Evolutionary conservation across 2,329 filamentous ascomycete species (phyloP).

Genomic region (Diaporthe sp.): DNA sequence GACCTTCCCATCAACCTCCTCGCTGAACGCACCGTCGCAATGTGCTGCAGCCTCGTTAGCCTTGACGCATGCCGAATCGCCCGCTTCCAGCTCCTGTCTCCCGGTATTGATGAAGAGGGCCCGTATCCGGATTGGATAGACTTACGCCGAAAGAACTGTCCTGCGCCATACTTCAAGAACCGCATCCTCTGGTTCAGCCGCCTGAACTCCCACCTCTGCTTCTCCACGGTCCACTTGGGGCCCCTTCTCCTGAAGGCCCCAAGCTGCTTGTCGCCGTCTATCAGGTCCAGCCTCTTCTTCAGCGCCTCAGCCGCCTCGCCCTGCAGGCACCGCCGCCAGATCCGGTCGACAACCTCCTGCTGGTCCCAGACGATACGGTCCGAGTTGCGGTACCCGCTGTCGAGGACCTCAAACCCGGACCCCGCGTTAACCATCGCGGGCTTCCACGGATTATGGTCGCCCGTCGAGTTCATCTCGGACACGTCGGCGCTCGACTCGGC

Average conservation of each 20-base stretch:
- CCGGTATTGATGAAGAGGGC: not conserved
- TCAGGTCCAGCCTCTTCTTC: conserved; percentile 54
- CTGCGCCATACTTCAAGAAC: conserved; percentile 79
- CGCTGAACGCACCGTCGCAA: conserved; percentile 75
- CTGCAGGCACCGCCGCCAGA: conserved; percentile 72
- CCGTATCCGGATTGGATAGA: conserved; percentile 43
- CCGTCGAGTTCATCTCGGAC: conserved; percentile 41
- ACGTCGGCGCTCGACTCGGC: conserved; percentile 68
- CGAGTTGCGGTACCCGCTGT: conserved; percentile 74
- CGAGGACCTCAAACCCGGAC: conserved; percentile 69
- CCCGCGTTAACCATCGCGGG: conserved; percentile 79
- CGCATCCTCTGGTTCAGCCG: conserved; percentile 80
- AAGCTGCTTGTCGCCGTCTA: conserved; percentile 49
- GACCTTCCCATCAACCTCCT: conserved; percentile 60
- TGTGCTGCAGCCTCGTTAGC: conserved; percentile 64
- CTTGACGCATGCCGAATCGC: not conserved
- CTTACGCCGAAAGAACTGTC: conserved; percentile 78
- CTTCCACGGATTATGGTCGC: conserved; percentile 66
- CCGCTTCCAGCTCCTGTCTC: not conserved
- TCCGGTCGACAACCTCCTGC: conserved; percentile 69
- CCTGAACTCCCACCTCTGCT: conserved; percentile 57
- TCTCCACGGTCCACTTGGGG: conserved; percentile 33
- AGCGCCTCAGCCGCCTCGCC: conserved; percentile 59
- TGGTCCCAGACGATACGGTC: conserved; percentile 85
- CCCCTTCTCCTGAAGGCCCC: conserved; percentile 49